A percentile compares a stretch with the other conserved stretches of the same genome.
Conservation (phyloP, 2,329 filamentous ascomycete species). For the Verticillium dahliae region DNA sequence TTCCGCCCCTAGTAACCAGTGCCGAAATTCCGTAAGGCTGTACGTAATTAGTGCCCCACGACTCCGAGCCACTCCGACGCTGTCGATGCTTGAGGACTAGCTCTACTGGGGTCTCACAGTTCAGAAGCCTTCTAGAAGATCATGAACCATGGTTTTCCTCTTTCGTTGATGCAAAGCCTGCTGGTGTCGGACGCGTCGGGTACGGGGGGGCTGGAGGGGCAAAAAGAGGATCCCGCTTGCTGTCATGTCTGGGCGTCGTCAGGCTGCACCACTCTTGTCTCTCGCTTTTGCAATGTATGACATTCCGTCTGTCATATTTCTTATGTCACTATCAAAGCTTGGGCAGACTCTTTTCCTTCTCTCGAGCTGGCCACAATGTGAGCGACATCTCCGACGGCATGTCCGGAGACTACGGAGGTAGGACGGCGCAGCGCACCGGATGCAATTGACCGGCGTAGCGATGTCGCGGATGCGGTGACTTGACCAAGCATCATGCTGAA, state of each 20-base stretch:
- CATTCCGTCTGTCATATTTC: neutral
- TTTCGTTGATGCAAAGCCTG: neutral
- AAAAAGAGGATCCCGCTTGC: neutral
- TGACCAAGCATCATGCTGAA: neutral
- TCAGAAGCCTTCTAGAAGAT: neutral
- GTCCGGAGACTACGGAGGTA: neutral
- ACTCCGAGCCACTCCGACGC: neutral
- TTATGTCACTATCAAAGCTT: neutral
- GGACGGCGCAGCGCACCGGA: neutral
- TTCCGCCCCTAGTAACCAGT: neutral
- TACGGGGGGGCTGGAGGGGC: neutral
- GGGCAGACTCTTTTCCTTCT: neutral
- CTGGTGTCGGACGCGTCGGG: neutral
- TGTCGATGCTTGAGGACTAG: neutral
- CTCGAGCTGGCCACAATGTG: neutral
- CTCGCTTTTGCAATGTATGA: neutral
- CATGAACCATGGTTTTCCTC: neutral
- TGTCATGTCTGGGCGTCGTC: neutral
- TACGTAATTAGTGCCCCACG: neutral
- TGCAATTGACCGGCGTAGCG: neutral
- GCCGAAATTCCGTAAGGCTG: neutral
- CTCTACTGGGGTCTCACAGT: neutral
- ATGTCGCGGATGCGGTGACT: neutral
- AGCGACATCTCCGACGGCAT: neutral
- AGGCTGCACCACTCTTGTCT: neutral